Base-by-base conservation (phyloP, 306 rosid genomes). In the Gynostemma pentaphyllum region DNA sequence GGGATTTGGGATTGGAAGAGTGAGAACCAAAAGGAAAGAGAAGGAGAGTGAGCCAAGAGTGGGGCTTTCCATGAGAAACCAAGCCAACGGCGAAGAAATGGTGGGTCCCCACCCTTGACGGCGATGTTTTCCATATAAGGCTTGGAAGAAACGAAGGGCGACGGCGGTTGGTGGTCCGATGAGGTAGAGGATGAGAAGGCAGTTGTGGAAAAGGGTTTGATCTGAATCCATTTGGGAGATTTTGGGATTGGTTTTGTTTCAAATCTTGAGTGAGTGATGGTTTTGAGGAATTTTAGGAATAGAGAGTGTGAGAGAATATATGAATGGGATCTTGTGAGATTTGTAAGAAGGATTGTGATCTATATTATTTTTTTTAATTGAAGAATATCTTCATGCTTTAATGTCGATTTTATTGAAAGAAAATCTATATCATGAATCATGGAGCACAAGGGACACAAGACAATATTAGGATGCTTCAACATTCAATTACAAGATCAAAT, bases 21-120 rank as follows among this genome's bases (percentile, higher is more conserved):
- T 84, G 74, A 7, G 5, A 41, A 46, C 96, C 90, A 1, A 9
- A 50, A 10, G 95, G 95, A 29, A 91, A 82, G 74, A 91, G 78
- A 59, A 80, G 50, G 30, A 88, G 75, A 64, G 95, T 83, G 51
- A 91, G 78, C 87, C 89, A 85, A 85, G 77, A 0, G 96, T 79
- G 4, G 96, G 96, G 63, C 86, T 82, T 56, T 92, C 95, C 99
- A 92, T 92, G 9, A 88, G 80, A 32, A 88, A 75, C 96, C 96
- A 92, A 12, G 99, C 95, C 9, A 88, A 23, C 0, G 94, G 85
- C 0, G 94, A 70, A 1, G 94, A 46, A 3, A 92, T 69, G 18
- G 76, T 76, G 8, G 96, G 96, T 26, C 95, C 98, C 95, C 95
- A 92, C 7, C 98, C 90, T 0, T 85, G 71, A 0, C 85, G 71